phyloP scores from a whole-genome alignment of 306 rosid species.

The Luffa acutangula region DNA sequence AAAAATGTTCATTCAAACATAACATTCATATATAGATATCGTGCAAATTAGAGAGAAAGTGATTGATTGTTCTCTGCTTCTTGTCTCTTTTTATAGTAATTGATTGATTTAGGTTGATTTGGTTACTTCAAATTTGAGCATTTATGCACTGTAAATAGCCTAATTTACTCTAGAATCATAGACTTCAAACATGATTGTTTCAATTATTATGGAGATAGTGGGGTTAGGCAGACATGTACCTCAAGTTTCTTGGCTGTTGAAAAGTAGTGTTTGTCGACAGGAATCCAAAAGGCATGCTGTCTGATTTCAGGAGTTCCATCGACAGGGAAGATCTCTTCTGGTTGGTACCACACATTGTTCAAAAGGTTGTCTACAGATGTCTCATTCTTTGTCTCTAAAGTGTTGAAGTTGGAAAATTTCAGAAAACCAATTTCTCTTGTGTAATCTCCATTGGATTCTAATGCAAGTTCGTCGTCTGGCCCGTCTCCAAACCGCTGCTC shows the following conservation, averaged over 20 bases:
- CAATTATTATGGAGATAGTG: background rate
- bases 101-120: background rate
- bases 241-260: slow-evolving; percentile 31
- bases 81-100: background rate
- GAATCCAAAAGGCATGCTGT: slow-evolving; percentile 58
- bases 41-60: background rate
- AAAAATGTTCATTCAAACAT: background rate
- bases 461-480: slow-evolving; percentile 29
- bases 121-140: background rate
- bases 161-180: background rate
- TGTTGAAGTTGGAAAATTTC: slow-evolving; percentile 31
- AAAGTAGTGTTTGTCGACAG: slow-evolving; percentile 36
- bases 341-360: slow-evolving; percentile 63
- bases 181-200: background rate
- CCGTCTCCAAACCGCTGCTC: slow-evolving; percentile 53
- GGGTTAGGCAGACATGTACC: slow-evolving; percentile 15
- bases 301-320: slow-evolving; percentile 45
- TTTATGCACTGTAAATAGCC: background rate
- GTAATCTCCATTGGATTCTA: slow-evolving; percentile 50
- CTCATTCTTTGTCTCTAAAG: slow-evolving; percentile 15
- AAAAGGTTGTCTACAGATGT: slow-evolving; percentile 26
- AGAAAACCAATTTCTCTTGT: slow-evolving; percentile 38
- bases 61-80: background rate
- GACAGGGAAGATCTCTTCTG: slow-evolving; percentile 59
- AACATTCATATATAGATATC: background rate